Base-by-base conservation (phyloP, 345 rosid species). In the Arabidopsis arenosa region DNA sequence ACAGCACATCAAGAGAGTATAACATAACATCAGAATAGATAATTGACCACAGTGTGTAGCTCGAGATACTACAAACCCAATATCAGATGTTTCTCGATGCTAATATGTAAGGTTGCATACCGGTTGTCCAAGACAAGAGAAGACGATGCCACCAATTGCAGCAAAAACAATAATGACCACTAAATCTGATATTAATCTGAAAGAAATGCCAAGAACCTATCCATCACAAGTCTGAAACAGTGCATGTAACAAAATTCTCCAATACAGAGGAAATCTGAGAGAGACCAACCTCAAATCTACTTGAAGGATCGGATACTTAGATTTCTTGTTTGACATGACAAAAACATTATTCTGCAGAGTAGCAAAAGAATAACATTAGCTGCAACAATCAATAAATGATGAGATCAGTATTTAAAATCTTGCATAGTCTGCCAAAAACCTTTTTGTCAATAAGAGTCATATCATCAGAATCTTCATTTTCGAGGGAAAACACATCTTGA, bases 111-210 rank as follows among this genome's bases (percentile, higher is more conserved):
- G 30, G 39, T n/a, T 68, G 48, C 97, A 80, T 71, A 95, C 98
- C 83, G 99, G 98, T 81, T 96, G 98, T 70, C 99, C 99, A 81
- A 96, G 83, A 69, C 97, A 90, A 14, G 99, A 92, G 83, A 90
- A 93, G 73, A 90, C 32, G 60, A 96, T 96, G 79, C 99, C 99
- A 75, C 97, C 99, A 74, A 93, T 87, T 11, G 99, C 98, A 74
- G 97, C 99, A 84, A 93, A 96, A 86, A 96, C 98, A 63, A 93
- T 93, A 86, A 87, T 84, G 49, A 93, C 96, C 81, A 91, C 99
- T 84, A 96, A 80, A 85, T 96, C 98, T 66, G 98, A 95, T 72
- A 95, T 95, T 77, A 95, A 85, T 84, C 99, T 95, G 92, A 76
- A 56, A 26, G 14, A 57, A 69, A 66, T 51, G 74, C 14, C 56